phyloP scores from a whole-genome alignment of 192 early-diverging fungal genomes.

The Tieghemiomyces parasiticus region DNA sequence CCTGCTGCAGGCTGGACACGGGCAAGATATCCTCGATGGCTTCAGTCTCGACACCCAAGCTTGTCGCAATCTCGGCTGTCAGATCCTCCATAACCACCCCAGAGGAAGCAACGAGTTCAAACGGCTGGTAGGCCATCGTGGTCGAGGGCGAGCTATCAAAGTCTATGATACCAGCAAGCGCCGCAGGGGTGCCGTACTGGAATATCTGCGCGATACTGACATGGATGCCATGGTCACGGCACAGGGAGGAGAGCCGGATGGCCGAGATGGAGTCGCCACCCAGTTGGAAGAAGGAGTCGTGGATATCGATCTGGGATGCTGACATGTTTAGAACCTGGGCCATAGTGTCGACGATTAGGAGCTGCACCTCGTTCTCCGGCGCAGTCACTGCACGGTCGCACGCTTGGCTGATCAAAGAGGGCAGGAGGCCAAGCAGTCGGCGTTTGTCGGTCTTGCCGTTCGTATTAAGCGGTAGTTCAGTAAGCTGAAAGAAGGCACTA shows the following conservation, averaged over 20 bases:
- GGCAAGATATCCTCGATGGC: conserved; percentile 1
- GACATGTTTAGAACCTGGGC: not conserved
- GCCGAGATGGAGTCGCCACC: conserved; percentile 6
- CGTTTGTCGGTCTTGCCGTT: conserved; percentile 1
- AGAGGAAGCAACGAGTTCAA: not conserved
- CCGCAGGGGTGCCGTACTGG: not conserved
- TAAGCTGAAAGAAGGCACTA: not conserved
- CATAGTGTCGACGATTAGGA: not conserved
- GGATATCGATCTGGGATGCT: not conserved
- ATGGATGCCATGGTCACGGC: not conserved
- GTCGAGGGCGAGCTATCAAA: not conserved
- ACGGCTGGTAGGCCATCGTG: not conserved
- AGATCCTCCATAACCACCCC: not conserved
- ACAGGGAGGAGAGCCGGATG: not conserved
- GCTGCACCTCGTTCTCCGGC: not conserved
- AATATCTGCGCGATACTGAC: not conserved
- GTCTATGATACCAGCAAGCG: not conserved
- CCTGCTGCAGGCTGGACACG: not conserved
- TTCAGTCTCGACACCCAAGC: not conserved
- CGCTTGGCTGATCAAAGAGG: not conserved
- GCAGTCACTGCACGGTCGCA: not conserved
- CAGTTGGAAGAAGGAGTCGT: not conserved
- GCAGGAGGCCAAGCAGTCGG: not conserved
- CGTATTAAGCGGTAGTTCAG: not conserved
- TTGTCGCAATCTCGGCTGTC: not conserved